phyloP scores from a whole-genome alignment of 2,329 filamentous ascomycete genomes.

The Hypoxylon sp. region DNA sequence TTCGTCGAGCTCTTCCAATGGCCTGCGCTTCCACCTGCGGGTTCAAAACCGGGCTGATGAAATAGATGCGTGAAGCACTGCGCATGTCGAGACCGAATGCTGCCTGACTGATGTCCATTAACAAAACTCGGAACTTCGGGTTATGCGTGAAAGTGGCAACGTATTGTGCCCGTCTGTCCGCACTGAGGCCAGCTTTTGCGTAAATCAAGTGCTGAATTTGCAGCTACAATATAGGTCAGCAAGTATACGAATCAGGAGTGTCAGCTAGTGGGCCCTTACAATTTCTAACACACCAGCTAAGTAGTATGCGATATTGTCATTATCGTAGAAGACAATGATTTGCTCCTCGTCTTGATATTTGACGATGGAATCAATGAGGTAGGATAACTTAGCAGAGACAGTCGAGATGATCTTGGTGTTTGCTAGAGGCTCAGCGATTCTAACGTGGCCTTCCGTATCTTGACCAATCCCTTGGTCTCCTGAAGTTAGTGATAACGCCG shows the following conservation, averaged over 20 bases:
- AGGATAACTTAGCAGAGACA: slow-evolving; percentile 87
- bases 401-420: slow-evolving; percentile 80
- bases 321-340: slow-evolving; percentile 93
- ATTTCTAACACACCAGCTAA: slow-evolving; percentile 86
- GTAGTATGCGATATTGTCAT: slow-evolving; percentile 88
- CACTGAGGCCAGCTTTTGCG: slow-evolving; percentile 70
- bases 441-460: slow-evolving; percentile 60
- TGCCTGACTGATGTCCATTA: slow-evolving; percentile 93
- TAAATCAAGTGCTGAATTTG: slow-evolving; percentile 76
- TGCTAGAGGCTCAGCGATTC: slow-evolving; percentile 66
- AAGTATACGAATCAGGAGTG: neutral
- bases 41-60: slow-evolving; percentile 89
- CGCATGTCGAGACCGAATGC: slow-evolving; percentile 90
- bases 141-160: slow-evolving; percentile 83
- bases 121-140: slow-evolving; percentile 77
- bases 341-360: slow-evolving; percentile 81
- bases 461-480: slow-evolving; percentile 20
- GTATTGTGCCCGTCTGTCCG: slow-evolving; percentile 78
- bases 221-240: slow-evolving; percentile 57
- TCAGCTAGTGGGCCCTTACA: slow-evolving; percentile 55
- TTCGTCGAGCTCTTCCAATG: slow-evolving; percentile 89
- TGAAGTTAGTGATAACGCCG: slow-evolving; percentile 4
- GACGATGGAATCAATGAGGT: slow-evolving; percentile 81
- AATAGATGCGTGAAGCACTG: slow-evolving; percentile 87
- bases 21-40: slow-evolving; percentile 90